Base-by-base conservation (phyloP, 495 filamentous ascomycete genomes). In the Cryomyces antarcticus region DNA sequence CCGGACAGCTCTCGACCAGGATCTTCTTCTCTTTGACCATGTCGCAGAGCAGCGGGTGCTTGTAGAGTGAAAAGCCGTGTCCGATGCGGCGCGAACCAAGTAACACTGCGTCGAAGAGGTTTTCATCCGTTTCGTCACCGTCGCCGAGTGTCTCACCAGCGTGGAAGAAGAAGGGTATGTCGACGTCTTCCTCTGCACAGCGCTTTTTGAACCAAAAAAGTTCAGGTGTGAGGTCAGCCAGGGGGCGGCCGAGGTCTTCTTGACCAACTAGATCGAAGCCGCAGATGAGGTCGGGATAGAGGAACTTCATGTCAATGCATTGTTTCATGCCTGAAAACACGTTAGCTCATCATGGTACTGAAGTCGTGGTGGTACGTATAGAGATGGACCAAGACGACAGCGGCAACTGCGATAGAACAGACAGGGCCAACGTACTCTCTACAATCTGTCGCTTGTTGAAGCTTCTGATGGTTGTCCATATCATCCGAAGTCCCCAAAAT, bases 81-180 rank as follows among this genome's bases (percentile, higher is more conserved):
- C 87, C 86, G 37, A 97, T 89, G 34, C 89, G 71, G 27, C 88
- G 68, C 0, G 84, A 85, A 4, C 86, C 87, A 6, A 96, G 71
- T 1, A 95, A 65, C 6, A 96, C 67, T 0, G 84, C 85, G 57
- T 95, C 87, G 58, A 87, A 93, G 3, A 95, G 70, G 52, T 95
- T 93, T 47, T 82, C 65, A 46, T 94, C 85, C 0, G 77, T 73
- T 24, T 62, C 64, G 50, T 72, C 76, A 10, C 82, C 85, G 49
- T 86, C 78, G 11, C 82, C 82, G 0, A 87, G 70, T 34, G 69
- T 77, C 56, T 93, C 85, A 29, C 87, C 89, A 3, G 87, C 89
- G 52, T 93, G 86, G 58, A 97, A 87, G 64, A 88, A 89, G 61
- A 93, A 92, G 3, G 89, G 89, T n/a, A 97, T 78, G 24, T 89